phyloP scores from a whole-genome alignment of 2,329 filamentous ascomycete species.

The Xylaria hypoxylon region DNA sequence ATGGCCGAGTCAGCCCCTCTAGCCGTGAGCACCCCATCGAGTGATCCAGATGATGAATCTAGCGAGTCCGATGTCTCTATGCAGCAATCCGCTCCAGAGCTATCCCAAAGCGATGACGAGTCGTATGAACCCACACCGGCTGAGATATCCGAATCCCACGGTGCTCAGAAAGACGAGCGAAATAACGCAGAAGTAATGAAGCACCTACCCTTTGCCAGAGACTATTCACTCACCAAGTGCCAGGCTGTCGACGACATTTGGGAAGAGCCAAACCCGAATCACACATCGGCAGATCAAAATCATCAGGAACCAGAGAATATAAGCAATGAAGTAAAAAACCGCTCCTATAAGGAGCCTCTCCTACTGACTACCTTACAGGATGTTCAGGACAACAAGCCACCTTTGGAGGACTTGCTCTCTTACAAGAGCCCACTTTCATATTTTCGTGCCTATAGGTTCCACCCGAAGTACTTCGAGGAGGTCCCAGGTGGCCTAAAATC shows the following conservation, averaged over 20 bases:
- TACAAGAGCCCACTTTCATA: slow-evolving; percentile 86
- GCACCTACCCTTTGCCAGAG: slow-evolving; percentile 5
- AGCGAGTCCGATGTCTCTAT: slow-evolving; percentile 38
- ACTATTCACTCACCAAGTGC: slow-evolving; percentile 31
- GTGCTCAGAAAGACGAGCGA: slow-evolving; percentile 27
- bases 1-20: slow-evolving; percentile 1
- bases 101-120: slow-evolving; percentile 41
- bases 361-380: slow-evolving; percentile 50
- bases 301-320: slow-evolving; percentile 33
- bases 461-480: slow-evolving; percentile 77
- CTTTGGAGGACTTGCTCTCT: slow-evolving; percentile 60
- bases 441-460: slow-evolving; percentile 91
- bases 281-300: slow-evolving; percentile 26
- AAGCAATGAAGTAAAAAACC: slow-evolving; percentile 50
- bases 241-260: slow-evolving; percentile 41
- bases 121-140: slow-evolving; percentile 40
- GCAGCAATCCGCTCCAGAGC: slow-evolving; percentile 37
- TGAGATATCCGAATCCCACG: slow-evolving; percentile 40
- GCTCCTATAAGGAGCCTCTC: slow-evolving; percentile 46
- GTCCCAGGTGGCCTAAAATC: slow-evolving; percentile 85
- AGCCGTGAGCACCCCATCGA: not conserved
- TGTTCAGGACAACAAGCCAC: slow-evolving; percentile 33
- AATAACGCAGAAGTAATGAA: slow-evolving; percentile 42
- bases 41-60: slow-evolving; percentile 26
- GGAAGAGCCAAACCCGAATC: slow-evolving; percentile 42